Percentiles rank a stretch among this genome's conserved stretches.
Conservation (phyloP, 2,329 filamentous ascomycete species). For the Trichoderma sp. region DNA sequence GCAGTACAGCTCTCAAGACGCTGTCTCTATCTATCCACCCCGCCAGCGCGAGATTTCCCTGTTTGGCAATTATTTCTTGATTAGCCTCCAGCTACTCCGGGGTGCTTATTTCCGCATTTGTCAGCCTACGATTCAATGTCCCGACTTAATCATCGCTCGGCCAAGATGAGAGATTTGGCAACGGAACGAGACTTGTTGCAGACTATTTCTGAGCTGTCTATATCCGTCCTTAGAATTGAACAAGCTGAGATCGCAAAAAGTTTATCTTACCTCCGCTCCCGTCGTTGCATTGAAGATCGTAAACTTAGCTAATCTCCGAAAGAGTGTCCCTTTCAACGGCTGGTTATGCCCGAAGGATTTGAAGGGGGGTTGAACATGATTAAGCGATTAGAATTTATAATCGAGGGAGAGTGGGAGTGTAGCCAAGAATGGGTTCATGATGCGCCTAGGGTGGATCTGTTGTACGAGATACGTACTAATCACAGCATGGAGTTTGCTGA, state of each 20-base stretch:
- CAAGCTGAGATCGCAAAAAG: background rate
- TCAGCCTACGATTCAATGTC: background rate
- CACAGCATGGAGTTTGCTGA: too few relatives aligned
- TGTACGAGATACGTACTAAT: background rate
- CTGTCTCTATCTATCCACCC: background rate
- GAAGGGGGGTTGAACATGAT: background rate
- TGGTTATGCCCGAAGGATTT: background rate
- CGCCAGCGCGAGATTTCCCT: background rate
- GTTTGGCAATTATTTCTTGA: background rate
- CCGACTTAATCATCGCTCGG: background rate
- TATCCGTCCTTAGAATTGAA: background rate
- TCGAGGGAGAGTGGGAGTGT: background rate
- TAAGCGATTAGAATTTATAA: background rate
- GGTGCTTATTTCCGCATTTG: constrained; percentile 1
- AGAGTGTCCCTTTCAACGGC: background rate
- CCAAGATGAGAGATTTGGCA: background rate
- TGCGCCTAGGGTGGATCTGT: background rate
- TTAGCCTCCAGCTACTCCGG: background rate
- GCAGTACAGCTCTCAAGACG: background rate
- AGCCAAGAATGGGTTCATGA: background rate
- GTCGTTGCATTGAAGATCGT: background rate
- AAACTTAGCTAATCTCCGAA: background rate
- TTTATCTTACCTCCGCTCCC: background rate
- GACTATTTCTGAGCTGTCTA: background rate
- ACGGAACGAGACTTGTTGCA: background rate